Percentiles rank a stretch among this genome's conserved stretches.
Evolutionary conservation across 768 basidiomycete genomes (phyloP).

Genomic region (Termitomyces bulborhizus): DNA sequence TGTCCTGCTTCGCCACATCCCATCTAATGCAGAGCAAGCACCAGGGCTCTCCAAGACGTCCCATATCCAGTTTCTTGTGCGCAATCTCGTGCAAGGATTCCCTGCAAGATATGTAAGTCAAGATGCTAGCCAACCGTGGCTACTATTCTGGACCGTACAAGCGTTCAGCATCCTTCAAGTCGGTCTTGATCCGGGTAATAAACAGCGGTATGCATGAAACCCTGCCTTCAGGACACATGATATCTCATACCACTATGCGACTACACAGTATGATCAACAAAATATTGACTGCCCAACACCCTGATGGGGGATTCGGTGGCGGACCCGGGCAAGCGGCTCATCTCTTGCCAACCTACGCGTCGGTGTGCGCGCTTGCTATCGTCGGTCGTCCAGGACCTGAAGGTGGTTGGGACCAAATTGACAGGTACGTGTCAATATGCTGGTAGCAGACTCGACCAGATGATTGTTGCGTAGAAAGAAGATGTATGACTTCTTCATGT

Average conservation of each 20-base stretch:
- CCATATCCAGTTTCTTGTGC: constrained; percentile 73
- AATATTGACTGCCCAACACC: constrained; percentile 76
- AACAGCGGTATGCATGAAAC: constrained; percentile 55
- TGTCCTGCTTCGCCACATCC: constrained; percentile 49
- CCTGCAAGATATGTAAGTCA: constrained; percentile 75
- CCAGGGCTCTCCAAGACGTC: constrained; percentile 49
- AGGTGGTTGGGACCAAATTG: constrained; percentile 84
- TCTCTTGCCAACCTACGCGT: constrained; percentile 84
- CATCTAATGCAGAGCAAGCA: constrained; percentile 18
- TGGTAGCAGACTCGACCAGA: neutral
- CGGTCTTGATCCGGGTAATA: constrained; percentile 69
- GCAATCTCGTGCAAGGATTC: constrained; percentile 73
- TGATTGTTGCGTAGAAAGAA: constrained; percentile 41
- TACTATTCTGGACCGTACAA: constrained; percentile 91
- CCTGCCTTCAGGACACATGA: neutral
- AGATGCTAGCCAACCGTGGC: constrained; percentile 95
- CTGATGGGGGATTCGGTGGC: constrained; percentile 86
- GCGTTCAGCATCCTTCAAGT: constrained; percentile 76
- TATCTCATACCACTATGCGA: neutral
- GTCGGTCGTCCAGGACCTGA: constrained; percentile 65
- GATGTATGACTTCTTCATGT: constrained; percentile 87
- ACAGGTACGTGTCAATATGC: constrained; percentile 45
- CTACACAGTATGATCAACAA: constrained; percentile 67
- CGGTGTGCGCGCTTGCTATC: constrained; percentile 79
- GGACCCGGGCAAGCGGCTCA: constrained; percentile 88